Evolutionary conservation across 2,329 filamentous ascomycete species (phyloP), one percentile per base, ranked within the genome.

Genomic region (Fusarium sororula): DNA sequence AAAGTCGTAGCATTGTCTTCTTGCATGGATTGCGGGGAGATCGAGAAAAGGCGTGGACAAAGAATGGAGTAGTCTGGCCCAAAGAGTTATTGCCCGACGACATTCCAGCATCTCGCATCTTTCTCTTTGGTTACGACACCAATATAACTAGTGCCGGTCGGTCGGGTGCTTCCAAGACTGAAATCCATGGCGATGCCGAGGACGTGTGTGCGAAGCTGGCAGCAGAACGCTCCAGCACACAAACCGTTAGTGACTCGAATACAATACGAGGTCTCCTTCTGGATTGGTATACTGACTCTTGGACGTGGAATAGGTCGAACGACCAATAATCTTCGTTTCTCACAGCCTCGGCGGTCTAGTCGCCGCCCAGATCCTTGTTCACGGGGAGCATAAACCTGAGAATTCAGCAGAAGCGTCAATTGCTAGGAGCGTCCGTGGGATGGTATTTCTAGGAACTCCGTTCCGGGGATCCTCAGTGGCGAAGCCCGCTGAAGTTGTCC

Each of bases 381-480:
- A 45, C 4, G 44, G 44, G 12, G 44, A 45, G 17, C 4, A 26
- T 10, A 45, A 45, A 26, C 24, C 17, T 1, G 44, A 45, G 2
- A 45, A 20, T 7, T 45, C 44, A 0, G 7, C 5, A 26, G 44
- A 45, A 26, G 3, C 11, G 0, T 20, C 17, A 0, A 45, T 45
- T 4, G 24, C 42, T 0, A 26, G 0, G 0, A 45, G 14, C 0
- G 4, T 13, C 17, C 42, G 17, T 0, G 42, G 42, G 3, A 14
- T 26, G 44, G 17, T 45, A 3, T 45, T 45, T 7, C 4, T 45
- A 7, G 44, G 44, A 9, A 45, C 44, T 1, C 44, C 44, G 0
- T 45, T 45, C 17, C 24, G 44, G 1, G 44, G 44, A 14, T 45
- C 44, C 0, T 45, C 44, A 10, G 44, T 9, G 0, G 44, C 24